Evolutionary conservation across 2,329 filamentous ascomycete species (phyloP).

Genomic region (Claviceps pusilla): DNA sequence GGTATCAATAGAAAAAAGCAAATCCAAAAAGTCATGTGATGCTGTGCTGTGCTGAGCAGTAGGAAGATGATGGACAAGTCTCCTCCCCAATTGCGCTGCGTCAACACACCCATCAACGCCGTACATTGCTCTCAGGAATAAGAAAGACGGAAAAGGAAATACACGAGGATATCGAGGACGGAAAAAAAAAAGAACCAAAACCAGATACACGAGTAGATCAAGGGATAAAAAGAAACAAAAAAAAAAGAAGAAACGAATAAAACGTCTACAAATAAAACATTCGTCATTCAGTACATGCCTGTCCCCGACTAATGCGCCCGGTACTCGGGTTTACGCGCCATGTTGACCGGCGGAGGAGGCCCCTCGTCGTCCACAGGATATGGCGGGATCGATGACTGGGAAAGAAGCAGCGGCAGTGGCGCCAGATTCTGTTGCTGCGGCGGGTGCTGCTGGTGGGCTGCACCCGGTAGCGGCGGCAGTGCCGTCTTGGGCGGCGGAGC

Average conservation of each 20-base stretch:
- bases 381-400: slow-evolving; percentile 37
- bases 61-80: neutral
- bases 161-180: neutral
- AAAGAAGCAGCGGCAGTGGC: slow-evolving; percentile 12
- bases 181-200: too few relatives aligned
- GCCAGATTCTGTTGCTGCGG: slow-evolving; percentile 11
- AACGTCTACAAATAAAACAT: neutral
- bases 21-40: neutral
- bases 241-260: neutral
- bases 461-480: too few relatives aligned
- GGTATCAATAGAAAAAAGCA: neutral
- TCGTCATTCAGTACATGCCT: neutral
- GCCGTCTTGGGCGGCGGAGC: too few relatives aligned
- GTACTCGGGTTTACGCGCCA: slow-evolving; percentile 71
- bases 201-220: too few relatives aligned
- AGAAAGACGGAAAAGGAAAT: neutral
- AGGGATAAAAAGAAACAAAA: too few relatives aligned
- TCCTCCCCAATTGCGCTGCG: too few relatives aligned
- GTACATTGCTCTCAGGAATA: neutral
- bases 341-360: slow-evolving; percentile 70
- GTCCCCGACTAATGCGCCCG: slow-evolving; percentile 15
- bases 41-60: neutral
- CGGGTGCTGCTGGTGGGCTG: too few relatives aligned
- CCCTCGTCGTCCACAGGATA: slow-evolving; percentile 61
- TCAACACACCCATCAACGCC: neutral